Conservation (phyloP, 2,329 filamentous ascomycete genomes). For the Trichoderma oligosporum region DNA sequence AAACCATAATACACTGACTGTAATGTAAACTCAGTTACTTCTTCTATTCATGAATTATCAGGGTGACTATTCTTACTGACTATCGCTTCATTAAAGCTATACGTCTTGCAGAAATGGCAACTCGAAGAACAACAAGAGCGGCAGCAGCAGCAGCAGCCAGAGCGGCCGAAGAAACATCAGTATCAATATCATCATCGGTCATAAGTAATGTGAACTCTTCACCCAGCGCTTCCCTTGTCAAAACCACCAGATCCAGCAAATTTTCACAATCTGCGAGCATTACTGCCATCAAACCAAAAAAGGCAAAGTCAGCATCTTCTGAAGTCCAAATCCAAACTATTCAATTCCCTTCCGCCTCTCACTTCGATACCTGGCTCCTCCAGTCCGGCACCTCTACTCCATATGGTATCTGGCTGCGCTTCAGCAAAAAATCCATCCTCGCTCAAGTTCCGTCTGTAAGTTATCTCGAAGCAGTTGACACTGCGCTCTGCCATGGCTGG, state of each 20-base stretch:
- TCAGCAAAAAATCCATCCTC: constrained; percentile 43
- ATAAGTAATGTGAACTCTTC: background rate
- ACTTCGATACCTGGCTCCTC: constrained; percentile 41
- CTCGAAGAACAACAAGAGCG: background rate
- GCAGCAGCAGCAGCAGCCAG: background rate
- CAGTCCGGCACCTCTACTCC: constrained; percentile 30
- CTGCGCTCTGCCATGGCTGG: constrained; percentile 59
- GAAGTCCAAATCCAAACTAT: constrained; percentile 22
- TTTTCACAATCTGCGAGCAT: background rate
- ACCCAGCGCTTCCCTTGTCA: background rate
- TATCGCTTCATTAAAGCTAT: no score
- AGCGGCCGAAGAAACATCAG: background rate
- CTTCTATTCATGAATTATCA: background rate
- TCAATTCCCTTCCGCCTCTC: constrained; percentile 29
- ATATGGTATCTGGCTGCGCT: constrained; percentile 44
- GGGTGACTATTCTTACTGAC: background rate
- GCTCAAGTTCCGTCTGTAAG: constrained; percentile 43
- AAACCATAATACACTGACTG: no score
- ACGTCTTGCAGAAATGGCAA: background rate
- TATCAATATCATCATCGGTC: background rate
- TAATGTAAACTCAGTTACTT: background rate
- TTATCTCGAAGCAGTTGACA: constrained; percentile 51
- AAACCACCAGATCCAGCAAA: background rate
- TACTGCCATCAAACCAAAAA: background rate
- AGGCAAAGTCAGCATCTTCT: background rate